Evolutionary conservation across 768 basidiomycete genomes (phyloP).

Genomic region (Pleurotus giganteus): DNA sequence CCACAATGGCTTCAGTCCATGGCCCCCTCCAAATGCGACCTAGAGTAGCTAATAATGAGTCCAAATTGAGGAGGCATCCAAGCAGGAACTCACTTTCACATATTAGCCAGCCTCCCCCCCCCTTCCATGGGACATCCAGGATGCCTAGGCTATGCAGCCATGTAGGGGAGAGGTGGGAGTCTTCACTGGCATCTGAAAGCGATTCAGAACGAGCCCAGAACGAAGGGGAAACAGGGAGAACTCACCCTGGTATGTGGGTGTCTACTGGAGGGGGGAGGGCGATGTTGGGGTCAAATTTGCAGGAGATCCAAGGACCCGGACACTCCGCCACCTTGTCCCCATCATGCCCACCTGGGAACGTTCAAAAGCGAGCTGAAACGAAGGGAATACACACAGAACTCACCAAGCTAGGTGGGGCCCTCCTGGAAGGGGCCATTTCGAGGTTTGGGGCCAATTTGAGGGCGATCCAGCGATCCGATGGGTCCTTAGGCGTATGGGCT

Average conservation of each 20-base stretch:
- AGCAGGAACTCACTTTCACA: no score
- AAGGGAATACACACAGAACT: neutral
- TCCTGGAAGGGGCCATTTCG: no score
- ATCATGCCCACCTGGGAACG: neutral
- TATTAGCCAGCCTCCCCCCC: no score
- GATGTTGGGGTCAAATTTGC: neutral
- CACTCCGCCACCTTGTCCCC: neutral
- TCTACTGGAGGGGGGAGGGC: neutral
- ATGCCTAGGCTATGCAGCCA: no score
- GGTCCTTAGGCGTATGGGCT: no score
- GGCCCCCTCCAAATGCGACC: no score
- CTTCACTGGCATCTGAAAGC: neutral
- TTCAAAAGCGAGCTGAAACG: neutral
- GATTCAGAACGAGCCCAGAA: neutral
- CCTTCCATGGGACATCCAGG: no score
- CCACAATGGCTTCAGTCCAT: no score
- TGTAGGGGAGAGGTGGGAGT: neutral
- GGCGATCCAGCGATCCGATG: no score
- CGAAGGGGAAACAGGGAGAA: neutral
- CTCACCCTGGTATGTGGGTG: neutral
- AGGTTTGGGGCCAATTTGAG: no score
- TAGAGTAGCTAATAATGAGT: no score
- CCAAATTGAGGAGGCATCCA: no score
- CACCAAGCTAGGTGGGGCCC: neutral
- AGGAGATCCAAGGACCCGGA: neutral